Conservation (phyloP, 164 flowering plant genomes). For the Euptelea pleiosperma region DNA sequence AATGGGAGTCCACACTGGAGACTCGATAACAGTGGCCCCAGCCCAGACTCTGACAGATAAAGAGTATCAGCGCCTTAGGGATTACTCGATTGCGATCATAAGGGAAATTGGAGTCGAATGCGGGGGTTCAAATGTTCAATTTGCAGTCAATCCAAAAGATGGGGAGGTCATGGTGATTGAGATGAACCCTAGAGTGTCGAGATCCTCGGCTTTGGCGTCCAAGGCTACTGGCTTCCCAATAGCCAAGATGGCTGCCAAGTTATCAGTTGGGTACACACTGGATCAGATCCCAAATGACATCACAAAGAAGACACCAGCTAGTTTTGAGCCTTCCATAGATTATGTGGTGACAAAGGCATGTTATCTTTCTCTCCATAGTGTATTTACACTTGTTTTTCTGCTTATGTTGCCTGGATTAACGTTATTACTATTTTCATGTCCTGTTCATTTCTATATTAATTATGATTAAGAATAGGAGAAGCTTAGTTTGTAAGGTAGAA, state of each 20-base stretch:
- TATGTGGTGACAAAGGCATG: conserved; percentile 94
- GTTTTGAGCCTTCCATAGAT: conserved; percentile 98
- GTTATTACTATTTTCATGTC: background rate
- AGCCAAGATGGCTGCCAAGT: conserved; percentile 96
- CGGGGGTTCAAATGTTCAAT: conserved; percentile 98
- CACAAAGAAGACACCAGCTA: conserved; percentile 94
- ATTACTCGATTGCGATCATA: conserved; percentile 83
- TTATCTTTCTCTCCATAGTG: too few species aligned
- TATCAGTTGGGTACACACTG: conserved; percentile 83
- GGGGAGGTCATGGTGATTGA: conserved; percentile 99
- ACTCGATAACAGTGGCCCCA: conserved; percentile 94
- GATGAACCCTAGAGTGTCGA: conserved; percentile 97
- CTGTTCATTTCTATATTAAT: too few species aligned
- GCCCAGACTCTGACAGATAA: conserved; percentile 94
- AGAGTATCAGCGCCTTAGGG: conserved; percentile 92
- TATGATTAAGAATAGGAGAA: too few species aligned
- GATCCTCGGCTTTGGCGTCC: conserved; percentile 96
- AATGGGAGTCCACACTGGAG: conserved; percentile 97
- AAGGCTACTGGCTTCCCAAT: conserved; percentile 99
- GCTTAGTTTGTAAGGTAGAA: too few species aligned
- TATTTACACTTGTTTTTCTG: too few species aligned
- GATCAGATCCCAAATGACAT: conserved; percentile 96
- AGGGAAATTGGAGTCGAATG: conserved; percentile 98
- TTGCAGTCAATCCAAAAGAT: conserved; percentile 88
- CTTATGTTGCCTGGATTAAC: background rate